phyloP scores from a whole-genome alignment of 2,329 filamentous ascomycete genomes.

The Exophiala mesophila region DNA sequence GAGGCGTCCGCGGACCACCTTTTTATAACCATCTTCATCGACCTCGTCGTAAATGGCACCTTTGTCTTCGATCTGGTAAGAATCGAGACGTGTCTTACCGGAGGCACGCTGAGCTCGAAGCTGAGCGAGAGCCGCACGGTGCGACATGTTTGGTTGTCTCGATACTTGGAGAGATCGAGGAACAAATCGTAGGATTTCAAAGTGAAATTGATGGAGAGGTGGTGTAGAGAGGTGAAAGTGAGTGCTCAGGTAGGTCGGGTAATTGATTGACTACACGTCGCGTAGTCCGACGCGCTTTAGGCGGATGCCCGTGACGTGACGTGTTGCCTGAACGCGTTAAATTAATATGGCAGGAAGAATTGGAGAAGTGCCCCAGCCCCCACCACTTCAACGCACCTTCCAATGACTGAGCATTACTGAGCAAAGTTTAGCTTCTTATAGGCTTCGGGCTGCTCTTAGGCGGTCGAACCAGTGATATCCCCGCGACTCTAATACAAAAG shows the following conservation, averaged over 20 bases:
- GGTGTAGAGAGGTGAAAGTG: neutral
- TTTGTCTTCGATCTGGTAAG: slow-evolving; percentile 80
- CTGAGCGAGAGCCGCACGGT: slow-evolving; percentile 54
- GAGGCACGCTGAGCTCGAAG: slow-evolving; percentile 77
- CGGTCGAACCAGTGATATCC: too few relatives aligned
- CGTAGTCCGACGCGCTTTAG: neutral
- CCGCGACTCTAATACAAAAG: too few relatives aligned
- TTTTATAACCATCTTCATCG: slow-evolving; percentile 95
- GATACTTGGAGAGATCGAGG: neutral
- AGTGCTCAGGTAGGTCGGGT: neutral
- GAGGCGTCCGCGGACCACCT: slow-evolving; percentile 80
- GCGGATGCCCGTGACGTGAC: neutral
- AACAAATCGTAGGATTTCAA: too few relatives aligned
- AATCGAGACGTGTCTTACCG: slow-evolving; percentile 85
- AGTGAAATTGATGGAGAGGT: too few relatives aligned
- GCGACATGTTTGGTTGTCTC: slow-evolving; percentile 19
- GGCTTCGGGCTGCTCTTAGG: too few relatives aligned
- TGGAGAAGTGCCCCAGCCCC: too few relatives aligned
- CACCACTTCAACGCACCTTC: too few relatives aligned
- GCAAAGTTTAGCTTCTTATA: too few relatives aligned
- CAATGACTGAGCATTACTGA: too few relatives aligned
- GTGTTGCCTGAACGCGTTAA: too few relatives aligned
- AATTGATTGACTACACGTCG: neutral
- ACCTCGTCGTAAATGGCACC: slow-evolving; percentile 90
- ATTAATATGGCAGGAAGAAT: too few relatives aligned